Evolutionary conservation across 2,329 filamentous ascomycete species (phyloP).

Genomic region (Aureobasidium sp.): DNA sequence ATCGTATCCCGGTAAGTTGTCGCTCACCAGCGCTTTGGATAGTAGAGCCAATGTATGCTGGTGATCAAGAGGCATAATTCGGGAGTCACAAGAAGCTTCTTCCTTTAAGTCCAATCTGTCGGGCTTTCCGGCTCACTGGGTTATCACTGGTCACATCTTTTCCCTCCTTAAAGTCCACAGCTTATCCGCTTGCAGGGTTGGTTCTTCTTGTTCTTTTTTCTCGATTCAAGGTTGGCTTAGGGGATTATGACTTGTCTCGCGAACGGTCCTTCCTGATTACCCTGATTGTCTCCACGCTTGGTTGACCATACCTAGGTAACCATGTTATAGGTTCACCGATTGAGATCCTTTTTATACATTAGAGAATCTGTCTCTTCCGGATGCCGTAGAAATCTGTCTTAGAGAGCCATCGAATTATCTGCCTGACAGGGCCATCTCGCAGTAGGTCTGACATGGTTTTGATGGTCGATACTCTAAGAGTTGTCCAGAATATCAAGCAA

Average conservation of each 20-base stretch:
- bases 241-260: neutral
- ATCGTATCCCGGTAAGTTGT: constrained; percentile 34
- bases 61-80: constrained; percentile 45
- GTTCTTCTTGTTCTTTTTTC: constrained; percentile 25
- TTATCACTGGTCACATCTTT: constrained; percentile 45
- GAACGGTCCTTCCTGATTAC: neutral
- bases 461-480: neutral
- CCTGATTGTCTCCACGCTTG: constrained; percentile 25
- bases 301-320: constrained; percentile 38
- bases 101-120: constrained; percentile 33
- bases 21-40: constrained; percentile 44
- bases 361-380: constrained; percentile 42
- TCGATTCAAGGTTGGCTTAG: constrained; percentile 7
- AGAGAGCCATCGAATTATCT: constrained; percentile 36
- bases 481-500: neutral
- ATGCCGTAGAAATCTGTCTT: constrained; percentile 35
- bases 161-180: constrained; percentile 47
- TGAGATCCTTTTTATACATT: constrained; percentile 44
- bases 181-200: constrained; percentile 35
- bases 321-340: constrained; percentile 44
- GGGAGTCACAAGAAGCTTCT: constrained; percentile 39
- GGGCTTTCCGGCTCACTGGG: constrained; percentile 38
- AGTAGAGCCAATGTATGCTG: constrained; percentile 44
- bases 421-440: constrained; percentile 38
- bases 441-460: constrained; percentile 30